phyloP scores from a whole-genome alignment of 805 yeast genomes.

The Candida silvatica region DNA sequence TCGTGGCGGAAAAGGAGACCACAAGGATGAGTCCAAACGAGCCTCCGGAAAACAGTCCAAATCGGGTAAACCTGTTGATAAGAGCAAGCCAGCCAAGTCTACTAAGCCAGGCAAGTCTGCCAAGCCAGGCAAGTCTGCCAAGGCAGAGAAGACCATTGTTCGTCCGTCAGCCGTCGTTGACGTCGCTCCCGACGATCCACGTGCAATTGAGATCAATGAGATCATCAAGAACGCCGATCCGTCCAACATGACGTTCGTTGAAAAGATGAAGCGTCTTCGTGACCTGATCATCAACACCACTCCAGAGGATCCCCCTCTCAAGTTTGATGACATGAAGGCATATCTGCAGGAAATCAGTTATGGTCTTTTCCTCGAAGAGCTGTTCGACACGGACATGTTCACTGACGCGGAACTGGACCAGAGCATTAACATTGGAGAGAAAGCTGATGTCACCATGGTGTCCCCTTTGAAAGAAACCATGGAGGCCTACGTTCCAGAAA shows the following conservation, averaged over 20 bases:
- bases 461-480: conserved; percentile 40
- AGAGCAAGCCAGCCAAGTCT: too few relatives aligned
- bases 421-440: conserved; percentile 20
- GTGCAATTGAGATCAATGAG: background rate
- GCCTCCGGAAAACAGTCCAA: too few relatives aligned
- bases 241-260: background rate
- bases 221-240: background rate
- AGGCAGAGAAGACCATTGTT: too few relatives aligned
- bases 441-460: conserved; percentile 28
- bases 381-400: conserved; percentile 35
- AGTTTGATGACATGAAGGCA: conserved; percentile 38
- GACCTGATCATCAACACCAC: conserved; percentile 13
- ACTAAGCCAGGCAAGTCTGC: too few relatives aligned
- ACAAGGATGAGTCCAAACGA: too few relatives aligned
- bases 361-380: conserved; percentile 57
- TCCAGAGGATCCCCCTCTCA: conserved; percentile 12
- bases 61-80: too few relatives aligned
- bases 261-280: conserved; percentile 10
- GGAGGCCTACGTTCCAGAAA: conserved; percentile 39
- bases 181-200: too few relatives aligned
- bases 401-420: conserved; percentile 35
- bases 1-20: too few relatives aligned
- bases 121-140: too few relatives aligned
- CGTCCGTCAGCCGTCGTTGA: too few relatives aligned
- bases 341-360: conserved; percentile 54